Percentiles rank a stretch among this genome's conserved stretches.
Conservation (phyloP, 169 alveolate genomes). For the Cryptosporidium ryanae region DNA sequence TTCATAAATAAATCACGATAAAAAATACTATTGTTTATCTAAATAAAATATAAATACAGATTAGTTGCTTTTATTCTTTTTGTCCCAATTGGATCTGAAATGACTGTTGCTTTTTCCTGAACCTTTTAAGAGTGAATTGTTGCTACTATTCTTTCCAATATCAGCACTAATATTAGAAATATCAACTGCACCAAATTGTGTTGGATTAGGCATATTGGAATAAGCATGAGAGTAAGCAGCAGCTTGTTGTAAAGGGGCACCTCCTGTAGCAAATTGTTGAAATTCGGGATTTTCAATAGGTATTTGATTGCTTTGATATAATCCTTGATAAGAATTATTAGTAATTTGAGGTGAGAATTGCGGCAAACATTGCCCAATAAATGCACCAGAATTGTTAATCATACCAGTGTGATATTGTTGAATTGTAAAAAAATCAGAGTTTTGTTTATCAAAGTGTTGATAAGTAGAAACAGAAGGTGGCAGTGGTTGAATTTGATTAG, state of each 20-base stretch:
- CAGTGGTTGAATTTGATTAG: not conserved
- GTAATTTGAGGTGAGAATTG: not conserved
- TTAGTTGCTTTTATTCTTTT: not conserved
- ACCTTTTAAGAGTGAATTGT: not conserved
- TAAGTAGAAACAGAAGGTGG: slow-evolving; percentile 6
- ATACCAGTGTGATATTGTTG: too few species aligned
- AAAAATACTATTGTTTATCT: too few species aligned
- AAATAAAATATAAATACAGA: too few species aligned
- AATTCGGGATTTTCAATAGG: not conserved
- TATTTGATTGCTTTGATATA: not conserved
- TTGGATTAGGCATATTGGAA: not conserved
- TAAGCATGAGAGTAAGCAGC: not conserved
- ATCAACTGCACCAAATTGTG: not conserved
- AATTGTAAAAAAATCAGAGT: too few species aligned
- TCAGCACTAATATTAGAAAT: not conserved
- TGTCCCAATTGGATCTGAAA: not conserved
- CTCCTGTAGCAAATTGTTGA: not conserved
- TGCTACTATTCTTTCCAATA: not conserved
- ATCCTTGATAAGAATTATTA: not conserved
- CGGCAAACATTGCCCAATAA: not conserved
- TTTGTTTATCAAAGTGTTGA: not conserved
- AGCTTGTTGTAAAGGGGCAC: not conserved
- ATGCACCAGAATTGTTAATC: too few species aligned
- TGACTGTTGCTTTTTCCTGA: too few species aligned
- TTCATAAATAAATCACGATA: too few species aligned